phyloP scores from a whole-genome alignment of 2,329 filamentous ascomycete species.

The Coleophoma eucalyptorum region DNA sequence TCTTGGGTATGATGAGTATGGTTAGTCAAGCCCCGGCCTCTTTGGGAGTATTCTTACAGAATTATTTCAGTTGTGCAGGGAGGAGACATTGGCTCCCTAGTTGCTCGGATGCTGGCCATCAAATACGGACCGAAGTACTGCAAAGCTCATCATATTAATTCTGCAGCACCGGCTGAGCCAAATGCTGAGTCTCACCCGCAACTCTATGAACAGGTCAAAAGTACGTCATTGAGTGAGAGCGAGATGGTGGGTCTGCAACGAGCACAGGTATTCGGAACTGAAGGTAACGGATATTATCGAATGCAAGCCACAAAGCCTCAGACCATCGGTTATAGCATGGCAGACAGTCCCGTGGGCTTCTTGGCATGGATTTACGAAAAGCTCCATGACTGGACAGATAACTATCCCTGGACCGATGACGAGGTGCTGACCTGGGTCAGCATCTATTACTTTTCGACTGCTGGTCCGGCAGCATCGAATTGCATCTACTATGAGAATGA shows the following conservation, averaged over 20 bases:
- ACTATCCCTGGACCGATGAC: slow-evolving; percentile 69
- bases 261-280: slow-evolving; percentile 10
- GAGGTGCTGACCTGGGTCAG: slow-evolving; percentile 71
- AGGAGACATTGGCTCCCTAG: slow-evolving; percentile 67
- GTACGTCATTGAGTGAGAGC: background rate
- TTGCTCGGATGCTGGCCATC: background rate
- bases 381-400: slow-evolving; percentile 69
- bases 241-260: slow-evolving; percentile 1
- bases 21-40: slow-evolving; percentile 2
- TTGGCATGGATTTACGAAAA: slow-evolving; percentile 81
- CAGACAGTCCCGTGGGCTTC: slow-evolving; percentile 65
- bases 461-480: slow-evolving; percentile 61
- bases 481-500: slow-evolving; percentile 68
- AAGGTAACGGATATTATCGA: slow-evolving; percentile 1
- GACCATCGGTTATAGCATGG: slow-evolving; percentile 64
- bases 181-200: slow-evolving; percentile 17
- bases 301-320: slow-evolving; percentile 64
- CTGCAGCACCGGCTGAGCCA: slow-evolving; percentile 31
- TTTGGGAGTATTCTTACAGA: background rate
- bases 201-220: background rate
- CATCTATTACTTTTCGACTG: slow-evolving; percentile 67
- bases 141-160: slow-evolving; percentile 50
- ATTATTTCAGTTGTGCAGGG: slow-evolving; percentile 45
- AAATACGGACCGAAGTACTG: slow-evolving; percentile 39
- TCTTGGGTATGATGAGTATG: slow-evolving; percentile 60